Conservation (phyloP, 1,139 yeast species). For the Yamadazyma trypodendri region DNA sequence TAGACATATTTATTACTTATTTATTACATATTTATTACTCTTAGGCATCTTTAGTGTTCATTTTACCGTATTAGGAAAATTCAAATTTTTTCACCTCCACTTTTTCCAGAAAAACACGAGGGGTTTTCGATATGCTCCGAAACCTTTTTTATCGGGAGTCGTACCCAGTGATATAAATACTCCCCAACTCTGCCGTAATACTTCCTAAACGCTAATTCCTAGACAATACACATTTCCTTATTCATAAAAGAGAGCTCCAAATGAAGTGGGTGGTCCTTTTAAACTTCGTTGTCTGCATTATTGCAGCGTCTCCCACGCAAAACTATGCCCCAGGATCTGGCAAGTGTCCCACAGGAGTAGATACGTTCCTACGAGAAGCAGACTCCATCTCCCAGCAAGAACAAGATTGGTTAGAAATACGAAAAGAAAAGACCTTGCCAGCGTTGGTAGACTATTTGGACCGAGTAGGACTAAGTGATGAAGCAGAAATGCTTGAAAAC, state of each 20-base stretch:
- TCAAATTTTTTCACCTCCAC: too few species aligned
- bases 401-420: constrained; percentile 36
- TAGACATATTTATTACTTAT: too few species aligned
- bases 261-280: not conserved
- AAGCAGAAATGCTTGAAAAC: constrained; percentile 42
- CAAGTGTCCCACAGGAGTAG: constrained; percentile 45
- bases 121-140: too few species aligned
- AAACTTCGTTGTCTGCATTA: not conserved
- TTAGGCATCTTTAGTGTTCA: too few species aligned
- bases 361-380: constrained; percentile 36
- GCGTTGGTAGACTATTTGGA: constrained; percentile 57
- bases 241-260: too few species aligned
- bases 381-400: constrained; percentile 36
- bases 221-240: too few species aligned
- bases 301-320: constrained; percentile 56
- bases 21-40: not conserved
- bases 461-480: constrained; percentile 56
- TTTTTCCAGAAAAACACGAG: too few species aligned
- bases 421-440: constrained; percentile 54
- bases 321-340: constrained; percentile 66
- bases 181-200: too few species aligned
- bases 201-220: too few species aligned
- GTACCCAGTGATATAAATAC: too few species aligned
- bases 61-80: too few species aligned
- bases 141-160: too few species aligned